Conservation (phyloP, 176 grass and related monocot species). For the Carex cristatella region DNA sequence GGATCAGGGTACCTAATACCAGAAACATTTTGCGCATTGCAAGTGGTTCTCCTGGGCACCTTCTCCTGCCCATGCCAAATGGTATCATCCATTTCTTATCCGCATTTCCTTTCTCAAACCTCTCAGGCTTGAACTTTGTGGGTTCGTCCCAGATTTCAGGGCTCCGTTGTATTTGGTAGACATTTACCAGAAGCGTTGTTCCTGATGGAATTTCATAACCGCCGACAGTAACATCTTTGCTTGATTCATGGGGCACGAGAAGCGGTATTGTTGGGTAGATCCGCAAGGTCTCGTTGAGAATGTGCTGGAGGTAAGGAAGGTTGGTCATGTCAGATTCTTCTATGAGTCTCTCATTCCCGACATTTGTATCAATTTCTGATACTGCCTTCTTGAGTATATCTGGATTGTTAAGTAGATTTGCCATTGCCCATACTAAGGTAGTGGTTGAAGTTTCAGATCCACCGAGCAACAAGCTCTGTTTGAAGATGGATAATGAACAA, state of each 20-base stretch:
- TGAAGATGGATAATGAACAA: not conserved
- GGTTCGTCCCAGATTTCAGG: conserved; percentile 18
- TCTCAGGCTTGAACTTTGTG: conserved; percentile 18
- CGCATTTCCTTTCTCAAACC: conserved; percentile 20
- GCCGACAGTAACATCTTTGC: not conserved
- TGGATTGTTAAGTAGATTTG: conserved; percentile 10
- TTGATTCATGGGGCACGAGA: conserved; percentile 1
- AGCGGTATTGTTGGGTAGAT: not conserved
- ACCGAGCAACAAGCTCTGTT: conserved; percentile 9
- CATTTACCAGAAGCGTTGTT: conserved; percentile 22
- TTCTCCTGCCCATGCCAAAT: conserved; percentile 31
- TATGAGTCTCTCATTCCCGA: conserved; percentile 10
- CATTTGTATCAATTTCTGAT: not conserved
- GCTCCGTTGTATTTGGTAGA: conserved; percentile 5
- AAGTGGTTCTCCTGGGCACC: conserved; percentile 18
- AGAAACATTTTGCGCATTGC: conserved; percentile 27
- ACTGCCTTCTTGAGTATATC: not conserved
- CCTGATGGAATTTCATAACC: not conserved
- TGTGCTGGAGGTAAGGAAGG: conserved; percentile 9
- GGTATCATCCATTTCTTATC: conserved; percentile 22
- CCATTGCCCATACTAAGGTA: conserved; percentile 7
- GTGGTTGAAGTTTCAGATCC: conserved; percentile 3
- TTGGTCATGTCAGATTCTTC: conserved; percentile 16
- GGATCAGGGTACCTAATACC: conserved; percentile 29
- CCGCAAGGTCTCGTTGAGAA: not conserved